These are phyloP conservation scores for Leptographium wingfieldii DNA, from an alignment of 2,329 filamentous ascomycete genomes.

Conservation along the genomic window DNA sequence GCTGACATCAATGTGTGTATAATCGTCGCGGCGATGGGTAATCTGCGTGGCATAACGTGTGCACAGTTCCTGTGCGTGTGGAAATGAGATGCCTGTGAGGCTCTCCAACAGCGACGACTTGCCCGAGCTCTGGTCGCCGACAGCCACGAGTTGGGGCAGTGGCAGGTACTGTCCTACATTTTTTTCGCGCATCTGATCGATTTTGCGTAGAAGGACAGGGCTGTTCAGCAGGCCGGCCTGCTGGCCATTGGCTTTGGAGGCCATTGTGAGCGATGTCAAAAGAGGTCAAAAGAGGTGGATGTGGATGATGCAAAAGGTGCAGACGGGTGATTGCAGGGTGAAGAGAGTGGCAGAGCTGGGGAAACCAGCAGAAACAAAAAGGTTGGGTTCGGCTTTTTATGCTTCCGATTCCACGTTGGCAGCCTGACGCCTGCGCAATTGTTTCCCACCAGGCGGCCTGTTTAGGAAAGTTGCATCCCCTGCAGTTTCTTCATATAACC, in stretches of 20 bases:
- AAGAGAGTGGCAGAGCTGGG: too few relatives aligned
- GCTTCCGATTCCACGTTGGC: too few relatives aligned
- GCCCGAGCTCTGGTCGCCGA: background rate
- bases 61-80: background rate
- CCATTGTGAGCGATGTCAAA: background rate
- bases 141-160: background rate
- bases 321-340: too few relatives aligned
- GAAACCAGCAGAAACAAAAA: too few relatives aligned
- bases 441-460: too few relatives aligned
- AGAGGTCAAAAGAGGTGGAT: too few relatives aligned
- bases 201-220: background rate
- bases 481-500: too few relatives aligned
- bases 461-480: too few relatives aligned
- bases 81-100: background rate
- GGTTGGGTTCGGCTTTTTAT: too few relatives aligned
- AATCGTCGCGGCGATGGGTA: background rate
- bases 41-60: background rate
- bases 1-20: background rate
- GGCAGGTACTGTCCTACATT: background rate
- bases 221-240: background rate
- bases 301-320: too few relatives aligned
- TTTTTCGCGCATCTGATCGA: background rate
- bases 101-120: background rate
- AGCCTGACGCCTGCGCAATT: too few relatives aligned
- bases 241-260: background rate